Percentiles rank a stretch among this genome's conserved stretches.
Evolutionary conservation across 2,329 filamentous ascomycete species (phyloP).

Genomic region (Alternaria sp.): DNA sequence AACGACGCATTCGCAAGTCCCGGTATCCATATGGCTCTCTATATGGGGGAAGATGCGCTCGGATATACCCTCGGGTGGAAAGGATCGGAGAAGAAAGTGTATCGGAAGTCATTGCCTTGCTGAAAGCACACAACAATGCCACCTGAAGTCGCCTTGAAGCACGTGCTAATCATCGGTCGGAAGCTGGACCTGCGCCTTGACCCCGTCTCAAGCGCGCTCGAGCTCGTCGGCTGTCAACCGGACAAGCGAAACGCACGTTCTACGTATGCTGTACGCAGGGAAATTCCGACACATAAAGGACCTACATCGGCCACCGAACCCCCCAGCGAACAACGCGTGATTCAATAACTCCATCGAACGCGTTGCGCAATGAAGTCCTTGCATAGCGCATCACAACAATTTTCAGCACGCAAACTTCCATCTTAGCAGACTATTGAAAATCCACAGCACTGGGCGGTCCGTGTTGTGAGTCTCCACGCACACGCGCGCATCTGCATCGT

Average conservation of each 20-base stretch:
- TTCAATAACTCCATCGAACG: background rate
- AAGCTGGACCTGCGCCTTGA: background rate
- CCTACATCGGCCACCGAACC: constrained; percentile 4
- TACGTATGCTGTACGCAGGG: background rate
- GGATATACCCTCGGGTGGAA: no score
- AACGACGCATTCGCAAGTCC: background rate
- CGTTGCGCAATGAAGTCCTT: background rate
- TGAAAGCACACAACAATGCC: background rate
- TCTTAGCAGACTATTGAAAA: background rate
- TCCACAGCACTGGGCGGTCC: background rate
- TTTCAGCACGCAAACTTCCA: background rate
- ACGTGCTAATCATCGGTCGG: background rate
- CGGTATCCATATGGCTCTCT: background rate
- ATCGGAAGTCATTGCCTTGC: background rate
- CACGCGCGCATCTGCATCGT: background rate
- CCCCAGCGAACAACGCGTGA: background rate
- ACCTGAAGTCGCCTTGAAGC: background rate
- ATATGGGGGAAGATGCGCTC: background rate
- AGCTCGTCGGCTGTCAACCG: background rate
- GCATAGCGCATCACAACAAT: background rate
- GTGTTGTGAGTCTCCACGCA: background rate
- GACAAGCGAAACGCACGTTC: background rate
- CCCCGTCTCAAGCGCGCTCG: background rate
- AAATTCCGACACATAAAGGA: constrained; percentile 2
- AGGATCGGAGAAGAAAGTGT: no score